phyloP scores from a whole-genome alignment of 139 green algal genomes.

The Tetraselmis chui region DNA sequence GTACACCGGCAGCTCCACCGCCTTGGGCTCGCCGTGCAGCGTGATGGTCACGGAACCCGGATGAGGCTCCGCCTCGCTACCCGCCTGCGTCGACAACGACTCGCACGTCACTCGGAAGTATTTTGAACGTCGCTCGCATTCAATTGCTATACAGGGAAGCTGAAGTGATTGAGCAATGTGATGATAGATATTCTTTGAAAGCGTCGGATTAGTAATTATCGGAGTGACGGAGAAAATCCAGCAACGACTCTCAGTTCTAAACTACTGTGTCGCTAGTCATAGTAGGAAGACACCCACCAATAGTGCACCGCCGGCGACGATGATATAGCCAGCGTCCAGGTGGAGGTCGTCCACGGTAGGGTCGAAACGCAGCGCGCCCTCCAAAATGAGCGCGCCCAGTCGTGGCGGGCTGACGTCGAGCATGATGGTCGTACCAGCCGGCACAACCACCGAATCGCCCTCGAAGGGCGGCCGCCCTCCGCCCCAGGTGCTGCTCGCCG shows the following conservation, averaged over 20 bases:
- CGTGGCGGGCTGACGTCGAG: constrained; percentile 18
- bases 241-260: too few species aligned
- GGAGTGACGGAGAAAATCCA: too few species aligned
- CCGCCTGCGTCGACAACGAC: too few species aligned
- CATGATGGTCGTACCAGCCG: constrained; percentile 10
- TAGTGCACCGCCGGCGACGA: constrained; percentile 15
- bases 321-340: constrained; percentile 20
- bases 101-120: too few species aligned
- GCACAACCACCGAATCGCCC: constrained; percentile 21
- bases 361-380: constrained; percentile 18
- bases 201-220: too few species aligned
- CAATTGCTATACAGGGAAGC: too few species aligned
- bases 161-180: too few species aligned
- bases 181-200: too few species aligned
- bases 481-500: constrained; percentile 14
- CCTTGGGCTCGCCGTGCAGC: constrained; percentile 14
- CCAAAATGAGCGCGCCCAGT: constrained; percentile 16
- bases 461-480: constrained; percentile 3
- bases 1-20: constrained; percentile 24
- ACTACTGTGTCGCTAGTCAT: too few species aligned
- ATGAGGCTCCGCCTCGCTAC: constrained; percentile 17
- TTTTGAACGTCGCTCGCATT: too few species aligned
- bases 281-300: too few species aligned
- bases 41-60: constrained; percentile 13
- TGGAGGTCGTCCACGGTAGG: constrained; percentile 1